These are phyloP conservation scores for Cinchona pubescens DNA, from an alignment of 257 asterid species.

Conservation along the genomic window DNA sequence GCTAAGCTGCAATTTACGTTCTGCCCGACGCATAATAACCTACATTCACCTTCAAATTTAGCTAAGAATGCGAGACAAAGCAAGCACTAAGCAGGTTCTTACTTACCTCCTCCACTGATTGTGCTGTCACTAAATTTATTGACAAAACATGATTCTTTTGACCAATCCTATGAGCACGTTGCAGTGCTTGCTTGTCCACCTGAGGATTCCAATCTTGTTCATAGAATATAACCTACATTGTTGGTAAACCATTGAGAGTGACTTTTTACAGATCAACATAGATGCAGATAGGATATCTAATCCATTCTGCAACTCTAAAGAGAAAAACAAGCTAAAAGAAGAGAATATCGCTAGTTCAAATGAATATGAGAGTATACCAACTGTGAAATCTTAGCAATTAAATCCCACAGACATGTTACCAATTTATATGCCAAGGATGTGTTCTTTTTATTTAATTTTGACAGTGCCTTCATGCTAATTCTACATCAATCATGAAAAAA, in stretches of 20 bases:
- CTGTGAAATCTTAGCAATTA: neutral
- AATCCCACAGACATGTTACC: neutral
- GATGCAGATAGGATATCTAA: neutral
- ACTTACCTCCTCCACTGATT: conserved; percentile 84
- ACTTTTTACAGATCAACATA: neutral
- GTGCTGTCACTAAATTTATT: conserved; percentile 71
- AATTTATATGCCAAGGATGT: too few species aligned
- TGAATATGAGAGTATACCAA: neutral
- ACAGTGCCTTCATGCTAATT: neutral
- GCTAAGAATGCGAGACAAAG: conserved; percentile 17
- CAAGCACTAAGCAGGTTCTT: conserved; percentile 6
- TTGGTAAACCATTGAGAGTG: neutral
- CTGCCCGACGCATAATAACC: conserved; percentile 89
- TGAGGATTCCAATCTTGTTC: conserved; percentile 99
- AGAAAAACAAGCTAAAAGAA: neutral
- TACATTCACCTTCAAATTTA: conserved; percentile 35
- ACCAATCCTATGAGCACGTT: conserved; percentile 97
- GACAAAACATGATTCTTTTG: conserved; percentile 77
- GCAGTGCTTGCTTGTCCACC: conserved; percentile 97
- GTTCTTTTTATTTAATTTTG: neutral
- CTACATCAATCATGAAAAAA: neutral
- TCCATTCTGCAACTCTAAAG: neutral
- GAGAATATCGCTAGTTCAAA: neutral
- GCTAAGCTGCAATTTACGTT: conserved; percentile 82
- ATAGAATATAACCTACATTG: conserved; percentile 74